Percentiles rank a stretch among this genome's conserved stretches.
phyloP scores from a whole-genome alignment of 257 asterid genomes.

The Anisodus tanguticus region DNA sequence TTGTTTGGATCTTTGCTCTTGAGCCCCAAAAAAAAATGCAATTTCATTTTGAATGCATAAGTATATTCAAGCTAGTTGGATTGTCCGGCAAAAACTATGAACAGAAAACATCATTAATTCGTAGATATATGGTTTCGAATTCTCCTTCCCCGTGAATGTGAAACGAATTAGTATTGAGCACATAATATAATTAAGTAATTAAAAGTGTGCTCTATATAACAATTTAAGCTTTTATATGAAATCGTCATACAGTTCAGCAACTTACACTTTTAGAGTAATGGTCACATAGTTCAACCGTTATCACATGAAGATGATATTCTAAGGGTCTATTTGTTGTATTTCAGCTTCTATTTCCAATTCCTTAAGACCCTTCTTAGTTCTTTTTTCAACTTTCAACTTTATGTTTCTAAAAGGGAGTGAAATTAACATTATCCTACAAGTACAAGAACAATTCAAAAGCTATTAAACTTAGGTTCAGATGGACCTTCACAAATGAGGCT shows the following conservation, averaged over 20 bases:
- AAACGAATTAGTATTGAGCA: not conserved
- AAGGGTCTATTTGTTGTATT: not conserved
- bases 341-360: not conserved
- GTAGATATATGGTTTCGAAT: not conserved
- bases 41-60: not conserved
- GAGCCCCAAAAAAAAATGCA: not conserved
- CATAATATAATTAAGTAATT: too few relatives aligned
- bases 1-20: constrained; percentile 1
- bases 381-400: not conserved
- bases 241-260: not conserved
- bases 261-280: too few relatives aligned
- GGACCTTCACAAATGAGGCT: not conserved
- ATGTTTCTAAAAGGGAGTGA: not conserved
- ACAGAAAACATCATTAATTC: not conserved
- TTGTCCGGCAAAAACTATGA: not conserved
- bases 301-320: not conserved
- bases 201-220: not conserved
- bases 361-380: not conserved
- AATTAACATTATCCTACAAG: not conserved
- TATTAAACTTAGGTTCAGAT: not conserved
- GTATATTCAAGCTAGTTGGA: not conserved
- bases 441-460: not conserved
- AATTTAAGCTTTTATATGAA: too few relatives aligned
- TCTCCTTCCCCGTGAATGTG: not conserved
- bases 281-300: not conserved